These are phyloP conservation scores for Chamaenerion angustifolium DNA, from an alignment of 345 rosid species.

Conservation along the genomic window DNA sequence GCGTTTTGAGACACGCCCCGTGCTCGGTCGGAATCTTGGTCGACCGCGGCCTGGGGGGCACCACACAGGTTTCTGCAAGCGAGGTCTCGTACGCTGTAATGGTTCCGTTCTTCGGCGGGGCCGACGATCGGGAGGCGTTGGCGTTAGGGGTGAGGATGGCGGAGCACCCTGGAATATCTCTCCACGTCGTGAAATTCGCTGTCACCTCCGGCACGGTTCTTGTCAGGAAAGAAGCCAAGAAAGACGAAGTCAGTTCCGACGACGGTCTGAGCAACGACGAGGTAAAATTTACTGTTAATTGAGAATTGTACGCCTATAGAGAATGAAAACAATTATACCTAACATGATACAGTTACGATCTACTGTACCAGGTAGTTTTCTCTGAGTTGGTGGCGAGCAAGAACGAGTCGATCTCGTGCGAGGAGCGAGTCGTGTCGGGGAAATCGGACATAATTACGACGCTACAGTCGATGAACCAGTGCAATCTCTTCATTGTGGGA, in stretches of 20 bases:
- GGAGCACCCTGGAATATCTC: slow-evolving; percentile 40
- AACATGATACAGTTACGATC: too few species aligned
- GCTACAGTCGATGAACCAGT: slow-evolving; percentile 9
- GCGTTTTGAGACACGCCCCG: slow-evolving; percentile 38
- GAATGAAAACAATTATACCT: too few species aligned
- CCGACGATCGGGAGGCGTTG: slow-evolving; percentile 50
- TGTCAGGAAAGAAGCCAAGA: slow-evolving; percentile 2
- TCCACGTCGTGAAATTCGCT: slow-evolving; percentile 26
- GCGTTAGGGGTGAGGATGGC: slow-evolving; percentile 52
- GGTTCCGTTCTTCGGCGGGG: slow-evolving; percentile 26
- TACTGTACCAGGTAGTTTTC: background rate
- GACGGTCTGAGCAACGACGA: background rate
- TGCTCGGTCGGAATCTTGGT: slow-evolving; percentile 66
- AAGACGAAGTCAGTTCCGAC: slow-evolving; percentile 4
- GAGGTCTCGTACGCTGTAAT: slow-evolving; percentile 37
- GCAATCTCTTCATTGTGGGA: slow-evolving; percentile 30
- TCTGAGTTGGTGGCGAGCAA: slow-evolving; percentile 1
- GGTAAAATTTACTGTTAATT: too few species aligned
- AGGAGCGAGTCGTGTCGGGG: slow-evolving; percentile 12
- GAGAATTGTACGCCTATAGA: too few species aligned
- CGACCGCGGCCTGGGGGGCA: slow-evolving; percentile 68
- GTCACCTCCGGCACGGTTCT: slow-evolving; percentile 10
- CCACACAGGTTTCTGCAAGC: slow-evolving; percentile 43
- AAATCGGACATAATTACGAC: slow-evolving; percentile 9
- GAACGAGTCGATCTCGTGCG: slow-evolving; percentile 12